Percentiles rank a stretch among this genome's conserved stretches.
Evolutionary conservation across 108 stramenopile genomes (phyloP).

Genomic region (Nitzschia inconspicua): DNA sequence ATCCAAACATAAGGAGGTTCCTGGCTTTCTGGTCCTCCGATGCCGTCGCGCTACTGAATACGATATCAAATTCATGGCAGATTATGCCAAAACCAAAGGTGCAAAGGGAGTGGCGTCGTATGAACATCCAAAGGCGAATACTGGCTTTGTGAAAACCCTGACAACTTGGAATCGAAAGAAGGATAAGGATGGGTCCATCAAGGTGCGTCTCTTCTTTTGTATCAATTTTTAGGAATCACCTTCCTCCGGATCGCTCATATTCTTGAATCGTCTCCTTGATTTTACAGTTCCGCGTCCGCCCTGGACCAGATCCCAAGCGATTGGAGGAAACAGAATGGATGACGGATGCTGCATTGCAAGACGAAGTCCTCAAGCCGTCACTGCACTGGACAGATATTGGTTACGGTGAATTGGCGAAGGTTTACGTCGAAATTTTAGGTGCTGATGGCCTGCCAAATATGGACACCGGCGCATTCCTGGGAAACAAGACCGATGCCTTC

Average conservation of each 20-base stretch:
- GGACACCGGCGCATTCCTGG: slow-evolving; percentile 49
- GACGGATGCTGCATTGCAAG: slow-evolving; percentile 49
- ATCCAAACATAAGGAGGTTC: slow-evolving; percentile 1
- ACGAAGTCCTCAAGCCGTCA: slow-evolving; percentile 42
- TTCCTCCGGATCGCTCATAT: not conserved
- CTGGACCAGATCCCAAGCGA: slow-evolving; percentile 63
- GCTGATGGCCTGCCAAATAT: slow-evolving; percentile 73
- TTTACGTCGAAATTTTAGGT: slow-evolving; percentile 65
- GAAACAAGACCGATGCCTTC: slow-evolving; percentile 79
- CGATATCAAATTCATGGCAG: slow-evolving; percentile 72
- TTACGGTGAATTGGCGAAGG: slow-evolving; percentile 57
- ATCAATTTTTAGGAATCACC: not conserved
- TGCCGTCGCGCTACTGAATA: slow-evolving; percentile 63
- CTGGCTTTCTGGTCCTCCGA: slow-evolving; percentile 59
- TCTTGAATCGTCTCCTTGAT: too few relatives aligned
- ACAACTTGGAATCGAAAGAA: slow-evolving; percentile 37
- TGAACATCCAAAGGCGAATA: slow-evolving; percentile 12
- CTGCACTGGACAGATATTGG: slow-evolving; percentile 65
- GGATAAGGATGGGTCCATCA: slow-evolving; percentile 14
- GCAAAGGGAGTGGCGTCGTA: slow-evolving; percentile 18
- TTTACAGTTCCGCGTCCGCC: slow-evolving; percentile 40
- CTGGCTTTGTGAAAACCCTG: slow-evolving; percentile 33
- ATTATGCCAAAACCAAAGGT: slow-evolving; percentile 9
- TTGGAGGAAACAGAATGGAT: slow-evolving; percentile 67
- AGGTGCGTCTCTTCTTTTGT: slow-evolving; percentile 5